A percentile compares a stretch with the other conserved stretches of the same genome.
Evolutionary conservation across 2,329 filamentous ascomycete genomes (phyloP).

Genomic region (Biscogniauxia mediterranea): DNA sequence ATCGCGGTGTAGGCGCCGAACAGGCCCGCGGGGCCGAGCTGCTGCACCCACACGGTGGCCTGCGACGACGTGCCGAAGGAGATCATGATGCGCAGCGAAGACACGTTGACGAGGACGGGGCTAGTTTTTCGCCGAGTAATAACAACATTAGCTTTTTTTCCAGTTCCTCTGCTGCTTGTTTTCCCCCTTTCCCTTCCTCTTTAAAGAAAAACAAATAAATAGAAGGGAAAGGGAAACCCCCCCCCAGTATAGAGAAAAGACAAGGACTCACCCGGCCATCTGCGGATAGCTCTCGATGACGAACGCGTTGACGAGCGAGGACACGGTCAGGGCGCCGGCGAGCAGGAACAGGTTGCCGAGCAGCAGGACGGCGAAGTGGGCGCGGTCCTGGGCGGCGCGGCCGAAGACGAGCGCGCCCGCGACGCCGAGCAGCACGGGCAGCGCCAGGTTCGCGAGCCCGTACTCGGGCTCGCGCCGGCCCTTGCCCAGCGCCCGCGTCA

Average conservation of each 20-base stretch:
- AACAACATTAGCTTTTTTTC: no score
- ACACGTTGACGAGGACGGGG: conserved; percentile 23
- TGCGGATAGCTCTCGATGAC: conserved; percentile 28
- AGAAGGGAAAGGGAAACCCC: no score
- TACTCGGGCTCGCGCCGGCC: conserved; percentile 28
- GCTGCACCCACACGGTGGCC: conserved; percentile 19
- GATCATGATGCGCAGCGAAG: conserved; percentile 22
- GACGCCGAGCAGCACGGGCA: conserved; percentile 24
- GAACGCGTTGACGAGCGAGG: conserved; percentile 24
- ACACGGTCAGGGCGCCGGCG: conserved; percentile 21
- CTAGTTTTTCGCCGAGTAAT: conserved; percentile 8
- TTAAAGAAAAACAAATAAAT: background rate
- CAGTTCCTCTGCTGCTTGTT: no score
- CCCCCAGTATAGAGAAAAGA: no score
- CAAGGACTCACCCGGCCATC: conserved; percentile 19
- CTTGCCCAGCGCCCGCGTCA: conserved; percentile 18
- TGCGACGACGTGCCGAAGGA: conserved; percentile 20
- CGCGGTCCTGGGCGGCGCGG: conserved; percentile 20
- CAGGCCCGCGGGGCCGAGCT: conserved; percentile 13
- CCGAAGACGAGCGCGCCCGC: conserved; percentile 25
- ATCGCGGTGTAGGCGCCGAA: conserved; percentile 17
- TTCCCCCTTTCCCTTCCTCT: no score
- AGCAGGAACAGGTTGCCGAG: conserved; percentile 23
- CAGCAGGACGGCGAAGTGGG: conserved; percentile 21
- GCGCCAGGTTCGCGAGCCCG: conserved; percentile 24